Conservation (phyloP, 768 basidiomycete genomes). For the Kwoniella shandongensis region DNA sequence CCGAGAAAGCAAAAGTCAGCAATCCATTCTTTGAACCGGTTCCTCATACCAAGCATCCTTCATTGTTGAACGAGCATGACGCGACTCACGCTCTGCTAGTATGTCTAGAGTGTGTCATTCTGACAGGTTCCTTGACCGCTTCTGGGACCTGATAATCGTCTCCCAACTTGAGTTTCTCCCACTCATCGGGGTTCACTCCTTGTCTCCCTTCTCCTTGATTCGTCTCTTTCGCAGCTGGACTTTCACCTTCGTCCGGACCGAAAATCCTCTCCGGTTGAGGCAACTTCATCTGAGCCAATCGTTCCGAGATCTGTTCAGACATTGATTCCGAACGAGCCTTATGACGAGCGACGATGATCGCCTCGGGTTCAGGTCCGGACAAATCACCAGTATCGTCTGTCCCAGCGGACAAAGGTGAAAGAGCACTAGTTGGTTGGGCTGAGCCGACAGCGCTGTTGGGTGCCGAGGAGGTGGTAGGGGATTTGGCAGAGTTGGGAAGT, state of each 20-base stretch:
- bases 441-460: neutral
- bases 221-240: conserved; percentile 21
- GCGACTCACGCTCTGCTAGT: conserved; percentile 44
- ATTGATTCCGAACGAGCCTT: conserved; percentile 44
- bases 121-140: conserved; percentile 47
- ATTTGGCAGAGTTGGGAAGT: conserved; percentile 11
- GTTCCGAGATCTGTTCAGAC: conserved; percentile 45
- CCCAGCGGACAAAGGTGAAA: conserved; percentile 10
- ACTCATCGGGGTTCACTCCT: conserved; percentile 49
- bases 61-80: neutral
- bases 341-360: conserved; percentile 32
- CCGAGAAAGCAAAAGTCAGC: conserved; percentile 6
- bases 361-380: conserved; percentile 52
- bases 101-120: conserved; percentile 48
- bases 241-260: conserved; percentile 40
- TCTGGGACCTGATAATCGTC: conserved; percentile 47
- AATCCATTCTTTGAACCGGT: no score
- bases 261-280: conserved; percentile 53
- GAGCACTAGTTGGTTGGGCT: conserved; percentile 1
- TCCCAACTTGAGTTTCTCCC: conserved; percentile 51
- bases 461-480: neutral
- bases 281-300: conserved; percentile 49
- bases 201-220: conserved; percentile 10
- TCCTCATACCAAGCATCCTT: neutral
- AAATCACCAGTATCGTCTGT: conserved; percentile 38